Percentiles rank a stretch among this genome's conserved stretches.
These are phyloP conservation scores for Guyanaporus albipodus DNA, from an alignment of 768 basidiomycete species.

Conservation along the genomic window DNA sequence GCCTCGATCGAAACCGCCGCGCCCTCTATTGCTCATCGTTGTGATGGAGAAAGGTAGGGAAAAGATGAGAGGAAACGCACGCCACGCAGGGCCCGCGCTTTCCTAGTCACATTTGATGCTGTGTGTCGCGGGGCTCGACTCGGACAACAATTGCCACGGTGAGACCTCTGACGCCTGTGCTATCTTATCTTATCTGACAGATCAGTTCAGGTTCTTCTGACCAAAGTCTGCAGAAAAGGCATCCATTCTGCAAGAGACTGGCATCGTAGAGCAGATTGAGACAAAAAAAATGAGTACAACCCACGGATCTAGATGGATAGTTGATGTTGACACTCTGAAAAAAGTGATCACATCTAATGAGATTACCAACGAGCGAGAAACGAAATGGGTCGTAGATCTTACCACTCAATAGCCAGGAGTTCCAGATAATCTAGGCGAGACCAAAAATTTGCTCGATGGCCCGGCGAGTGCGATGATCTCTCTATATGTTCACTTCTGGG, in stretches of 20 bases:
- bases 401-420: not conserved
- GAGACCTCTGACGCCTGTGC: not conserved
- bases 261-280: not conserved
- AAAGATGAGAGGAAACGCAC: not conserved
- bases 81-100: slow-evolving; percentile 1
- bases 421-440: not conserved
- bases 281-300: not conserved
- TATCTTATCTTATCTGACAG: slow-evolving; percentile 28
- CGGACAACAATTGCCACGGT: slow-evolving; percentile 7
- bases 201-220: too few relatives aligned
- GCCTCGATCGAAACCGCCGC: slow-evolving; percentile 40
- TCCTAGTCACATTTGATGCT: slow-evolving; percentile 18
- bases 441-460: not conserved
- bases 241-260: not conserved
- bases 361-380: not conserved
- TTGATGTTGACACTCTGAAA: too few relatives aligned
- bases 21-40: slow-evolving; percentile 36
- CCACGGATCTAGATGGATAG: too few relatives aligned
- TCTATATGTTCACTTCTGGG: not conserved
- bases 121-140: slow-evolving; percentile 10
- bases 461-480: not conserved
- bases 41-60: not conserved
- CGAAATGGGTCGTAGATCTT: not conserved
- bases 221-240: too few relatives aligned
- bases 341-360: not conserved